A percentile compares a stretch with the other conserved stretches of the same genome.
phyloP scores from a whole-genome alignment of 1,139 yeast genomes.

The Tardiomyces blankii region DNA sequence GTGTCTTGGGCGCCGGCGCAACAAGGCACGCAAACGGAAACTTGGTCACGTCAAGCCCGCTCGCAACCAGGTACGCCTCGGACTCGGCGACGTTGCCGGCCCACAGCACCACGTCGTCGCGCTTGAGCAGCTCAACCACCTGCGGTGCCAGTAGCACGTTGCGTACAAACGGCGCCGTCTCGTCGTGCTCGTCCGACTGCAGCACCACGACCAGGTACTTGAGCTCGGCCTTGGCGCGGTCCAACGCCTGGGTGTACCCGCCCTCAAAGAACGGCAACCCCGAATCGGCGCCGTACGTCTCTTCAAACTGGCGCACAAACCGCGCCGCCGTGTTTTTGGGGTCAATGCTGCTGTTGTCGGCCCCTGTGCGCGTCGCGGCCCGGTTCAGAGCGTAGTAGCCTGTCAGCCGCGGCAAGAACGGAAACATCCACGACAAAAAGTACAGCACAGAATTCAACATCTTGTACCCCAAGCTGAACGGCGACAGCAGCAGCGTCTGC shows the following conservation, averaged over 20 bases:
- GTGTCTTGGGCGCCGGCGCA: conserved; percentile 36
- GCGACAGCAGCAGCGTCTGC: conserved; percentile 21
- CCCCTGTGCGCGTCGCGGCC: conserved; percentile 12
- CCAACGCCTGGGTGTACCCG: conserved; percentile 67
- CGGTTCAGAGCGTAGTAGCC: conserved; percentile 28
- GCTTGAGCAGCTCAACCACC: conserved; percentile 41
- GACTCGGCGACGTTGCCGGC: conserved; percentile 75
- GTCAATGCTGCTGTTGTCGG: conserved; percentile 25
- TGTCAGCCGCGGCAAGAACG: conserved; percentile 25
- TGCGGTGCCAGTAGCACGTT: conserved; percentile 43
- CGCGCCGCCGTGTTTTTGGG: conserved; percentile 32
- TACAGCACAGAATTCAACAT: conserved; percentile 21
- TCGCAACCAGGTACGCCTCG: conserved; percentile 79
- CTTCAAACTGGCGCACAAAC: conserved; percentile 30
- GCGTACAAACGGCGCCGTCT: conserved; percentile 43
- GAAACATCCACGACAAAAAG: conserved; percentile 23
- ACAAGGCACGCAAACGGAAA: conserved; percentile 72
- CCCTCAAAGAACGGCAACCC: conserved; percentile 45
- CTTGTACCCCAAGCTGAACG: conserved; percentile 23
- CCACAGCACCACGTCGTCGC: conserved; percentile 58
- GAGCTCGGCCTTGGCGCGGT: conserved; percentile 52
- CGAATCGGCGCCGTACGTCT: conserved; percentile 19
- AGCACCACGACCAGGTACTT: conserved; percentile 64
- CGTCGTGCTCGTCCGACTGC: conserved; percentile 64
- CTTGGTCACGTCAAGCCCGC: conserved; percentile 58